phyloP scores from a whole-genome alignment of 2,329 filamentous ascomycete species.

The Biscogniauxia sp. region DNA sequence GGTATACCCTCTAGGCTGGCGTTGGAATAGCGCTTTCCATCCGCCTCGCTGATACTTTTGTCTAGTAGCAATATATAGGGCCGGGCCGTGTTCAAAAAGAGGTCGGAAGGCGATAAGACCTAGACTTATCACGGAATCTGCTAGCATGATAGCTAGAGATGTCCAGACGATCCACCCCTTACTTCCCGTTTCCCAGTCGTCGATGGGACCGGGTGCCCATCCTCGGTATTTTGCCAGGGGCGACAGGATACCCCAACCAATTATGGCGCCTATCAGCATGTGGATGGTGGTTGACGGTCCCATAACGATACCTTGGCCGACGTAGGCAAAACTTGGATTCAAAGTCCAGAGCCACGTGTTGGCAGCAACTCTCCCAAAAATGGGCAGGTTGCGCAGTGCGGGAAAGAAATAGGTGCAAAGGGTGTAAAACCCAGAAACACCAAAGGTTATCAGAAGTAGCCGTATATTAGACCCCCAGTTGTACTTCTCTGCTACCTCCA shows the following conservation, averaged over 20 bases:
- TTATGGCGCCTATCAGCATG: conserved; percentile 85
- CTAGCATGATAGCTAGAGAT: conserved; percentile 93
- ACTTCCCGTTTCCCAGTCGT: conserved; percentile 87
- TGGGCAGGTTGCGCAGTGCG: conserved; percentile 76
- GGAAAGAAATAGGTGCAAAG: conserved; percentile 89
- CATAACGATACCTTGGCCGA: conserved; percentile 98
- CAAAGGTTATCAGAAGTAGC: conserved; percentile 56
- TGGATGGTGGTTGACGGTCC: conserved; percentile 91
- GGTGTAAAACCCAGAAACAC: conserved; percentile 65
- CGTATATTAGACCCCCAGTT: conserved; percentile 50
- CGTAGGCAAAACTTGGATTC: conserved; percentile 95
- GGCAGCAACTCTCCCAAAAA: conserved; percentile 75
- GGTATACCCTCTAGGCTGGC: conserved; percentile 22
- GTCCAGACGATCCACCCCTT: conserved; percentile 99
- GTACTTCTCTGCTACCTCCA: conserved; percentile 36
- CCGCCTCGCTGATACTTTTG: conserved; percentile 21
- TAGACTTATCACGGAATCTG: conserved; percentile 86
- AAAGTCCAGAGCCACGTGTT: conserved; percentile 89
- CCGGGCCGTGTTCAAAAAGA: conserved; percentile 45
- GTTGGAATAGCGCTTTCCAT: conserved; percentile 21
- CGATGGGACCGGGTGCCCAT: conserved; percentile 86
- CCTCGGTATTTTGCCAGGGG: conserved; percentile 80
- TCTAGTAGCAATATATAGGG: conserved; percentile 19
- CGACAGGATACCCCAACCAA: conserved; percentile 90
- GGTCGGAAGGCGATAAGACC: conserved; percentile 72